Conservation (phyloP, 305 asterid species). For the Fraxinus paxiana region DNA sequence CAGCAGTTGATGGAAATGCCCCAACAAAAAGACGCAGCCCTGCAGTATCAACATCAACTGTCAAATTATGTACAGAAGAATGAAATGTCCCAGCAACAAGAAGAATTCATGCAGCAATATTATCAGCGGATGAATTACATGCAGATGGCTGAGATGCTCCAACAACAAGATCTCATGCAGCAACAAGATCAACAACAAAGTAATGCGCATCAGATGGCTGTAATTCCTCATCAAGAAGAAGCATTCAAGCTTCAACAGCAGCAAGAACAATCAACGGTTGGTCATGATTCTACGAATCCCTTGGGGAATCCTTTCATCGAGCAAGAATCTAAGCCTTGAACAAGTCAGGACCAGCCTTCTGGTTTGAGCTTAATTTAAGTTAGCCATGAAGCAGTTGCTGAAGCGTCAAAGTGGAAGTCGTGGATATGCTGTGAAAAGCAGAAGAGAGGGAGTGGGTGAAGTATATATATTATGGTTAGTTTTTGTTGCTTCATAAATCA, state of each 20-base stretch:
- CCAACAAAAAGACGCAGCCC: constrained; percentile 24
- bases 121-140: constrained; percentile 23
- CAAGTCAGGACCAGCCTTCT: constrained; percentile 30
- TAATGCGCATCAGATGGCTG: constrained; percentile 21
- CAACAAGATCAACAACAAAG: constrained; percentile 23
- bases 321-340: constrained; percentile 27
- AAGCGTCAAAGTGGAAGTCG: neutral
- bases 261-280: constrained; percentile 20
- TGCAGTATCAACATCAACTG: constrained; percentile 21
- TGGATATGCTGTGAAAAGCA: neutral
- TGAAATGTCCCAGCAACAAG: constrained; percentile 22
- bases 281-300: constrained; percentile 23
- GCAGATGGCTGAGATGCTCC: constrained; percentile 28
- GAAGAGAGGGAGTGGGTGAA: neutral
- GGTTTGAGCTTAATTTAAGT: constrained; percentile 36
- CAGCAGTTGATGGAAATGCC: neutral
- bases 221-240: constrained; percentile 21
- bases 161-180: constrained; percentile 16
- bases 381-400: constrained; percentile 2
- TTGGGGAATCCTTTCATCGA: constrained; percentile 53
- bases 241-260: constrained; percentile 20
- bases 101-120: constrained; percentile 21
- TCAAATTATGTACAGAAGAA: constrained; percentile 14
- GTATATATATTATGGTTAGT: neutral
- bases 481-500: neutral